Conservation (phyloP, 2,329 filamentous ascomycete species). For the Lithohypha guttulata region DNA sequence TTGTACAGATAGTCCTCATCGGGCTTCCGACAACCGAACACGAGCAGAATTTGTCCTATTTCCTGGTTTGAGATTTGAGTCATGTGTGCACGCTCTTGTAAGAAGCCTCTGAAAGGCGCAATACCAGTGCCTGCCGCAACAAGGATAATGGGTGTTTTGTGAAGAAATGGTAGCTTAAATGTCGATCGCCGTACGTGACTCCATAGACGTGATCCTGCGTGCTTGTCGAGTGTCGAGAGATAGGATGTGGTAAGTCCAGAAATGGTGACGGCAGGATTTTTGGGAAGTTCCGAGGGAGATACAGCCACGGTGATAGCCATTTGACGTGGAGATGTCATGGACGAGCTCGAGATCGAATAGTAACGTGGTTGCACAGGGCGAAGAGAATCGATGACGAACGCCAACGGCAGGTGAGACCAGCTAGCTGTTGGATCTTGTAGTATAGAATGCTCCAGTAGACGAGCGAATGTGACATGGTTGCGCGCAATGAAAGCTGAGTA, state of each 20-base stretch:
- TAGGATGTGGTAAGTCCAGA: slow-evolving; percentile 13
- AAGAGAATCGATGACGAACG: slow-evolving; percentile 19
- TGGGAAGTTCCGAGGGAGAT: slow-evolving; percentile 7
- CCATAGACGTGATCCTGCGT: background rate
- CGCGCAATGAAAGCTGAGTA: slow-evolving; percentile 61
- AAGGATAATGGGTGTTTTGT: slow-evolving; percentile 22
- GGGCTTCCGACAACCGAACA: slow-evolving; percentile 20
- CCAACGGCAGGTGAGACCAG: slow-evolving; percentile 19
- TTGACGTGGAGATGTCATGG: slow-evolving; percentile 16
- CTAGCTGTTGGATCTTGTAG: slow-evolving; percentile 9
- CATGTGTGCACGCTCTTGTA: slow-evolving; percentile 19
- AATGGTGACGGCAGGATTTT: slow-evolving; percentile 8
- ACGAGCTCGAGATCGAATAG: slow-evolving; percentile 23
- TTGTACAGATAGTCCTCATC: slow-evolving; percentile 22
- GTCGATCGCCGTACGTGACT: slow-evolving; percentile 14
- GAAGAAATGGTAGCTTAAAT: slow-evolving; percentile 18
- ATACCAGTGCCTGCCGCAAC: slow-evolving; percentile 23
- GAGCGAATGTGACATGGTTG: slow-evolving; percentile 24
- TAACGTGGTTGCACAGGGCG: slow-evolving; percentile 19
- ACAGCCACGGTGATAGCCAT: slow-evolving; percentile 15
- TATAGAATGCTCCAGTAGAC: slow-evolving; percentile 25
- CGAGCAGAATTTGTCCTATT: slow-evolving; percentile 13
- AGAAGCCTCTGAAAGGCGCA: slow-evolving; percentile 23
- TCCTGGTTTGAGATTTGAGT: slow-evolving; percentile 8
- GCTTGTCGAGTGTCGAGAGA: slow-evolving; percentile 8